These are phyloP conservation scores for Ambrosia trifida DNA, from an alignment of 129 eudicot species.

Conservation along the genomic window DNA sequence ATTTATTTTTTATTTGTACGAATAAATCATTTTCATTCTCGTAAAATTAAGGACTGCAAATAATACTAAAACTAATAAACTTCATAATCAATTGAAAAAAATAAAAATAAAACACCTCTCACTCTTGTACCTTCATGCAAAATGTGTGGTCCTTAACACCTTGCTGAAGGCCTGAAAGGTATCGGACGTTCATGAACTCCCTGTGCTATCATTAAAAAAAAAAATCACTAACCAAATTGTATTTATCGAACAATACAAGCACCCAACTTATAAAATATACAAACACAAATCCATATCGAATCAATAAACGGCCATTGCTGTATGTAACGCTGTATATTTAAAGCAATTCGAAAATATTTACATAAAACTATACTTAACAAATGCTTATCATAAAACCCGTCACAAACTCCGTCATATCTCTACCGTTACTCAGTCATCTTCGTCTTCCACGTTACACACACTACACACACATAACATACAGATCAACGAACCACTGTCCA, in stretches of 20 bases:
- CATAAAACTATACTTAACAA: constrained; percentile 16
- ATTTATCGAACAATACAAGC: constrained; percentile 14
- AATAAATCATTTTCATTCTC: too few relatives aligned
- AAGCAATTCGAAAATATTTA: not conserved
- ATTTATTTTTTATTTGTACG: too few relatives aligned
- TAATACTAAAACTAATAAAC: too few relatives aligned
- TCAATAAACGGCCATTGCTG: constrained; percentile 14
- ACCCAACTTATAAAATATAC: not conserved
- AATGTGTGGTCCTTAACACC: not conserved
- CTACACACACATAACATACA: constrained; percentile 9
- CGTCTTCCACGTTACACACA: constrained; percentile 14
- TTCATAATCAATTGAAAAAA: not conserved
- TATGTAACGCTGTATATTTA: too few relatives aligned
- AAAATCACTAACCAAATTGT: not conserved
- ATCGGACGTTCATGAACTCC: not conserved
- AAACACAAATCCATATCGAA: not conserved
- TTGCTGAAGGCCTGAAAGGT: constrained; percentile 4
- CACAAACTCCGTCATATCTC: constrained; percentile 3
- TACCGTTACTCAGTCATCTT: constrained; percentile 19
- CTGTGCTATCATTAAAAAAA: not conserved
- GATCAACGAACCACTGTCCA: not conserved
- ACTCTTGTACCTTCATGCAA: not conserved
- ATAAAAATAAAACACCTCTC: not conserved
- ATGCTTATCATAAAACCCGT: constrained; percentile 31
- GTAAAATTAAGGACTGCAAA: too few relatives aligned